Conservation (phyloP, 1,139 yeast species). For the Suhomyces bolitotheri region DNA sequence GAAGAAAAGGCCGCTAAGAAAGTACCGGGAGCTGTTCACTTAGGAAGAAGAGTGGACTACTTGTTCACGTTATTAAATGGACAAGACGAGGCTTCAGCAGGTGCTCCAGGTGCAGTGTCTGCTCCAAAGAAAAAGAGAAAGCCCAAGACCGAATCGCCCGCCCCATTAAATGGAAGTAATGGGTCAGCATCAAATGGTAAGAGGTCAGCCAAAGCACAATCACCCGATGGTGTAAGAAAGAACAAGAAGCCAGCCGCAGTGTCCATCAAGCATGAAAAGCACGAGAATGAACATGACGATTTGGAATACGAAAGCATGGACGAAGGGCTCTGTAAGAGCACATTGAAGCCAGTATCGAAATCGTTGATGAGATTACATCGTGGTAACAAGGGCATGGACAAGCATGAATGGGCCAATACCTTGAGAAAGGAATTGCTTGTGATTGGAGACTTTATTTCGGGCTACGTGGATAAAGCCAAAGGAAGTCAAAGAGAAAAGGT, state of each 20-base stretch:
- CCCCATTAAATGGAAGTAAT: slow-evolving; percentile 11
- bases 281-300: slow-evolving; percentile 27
- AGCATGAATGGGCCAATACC: slow-evolving; percentile 79
- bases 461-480: slow-evolving; percentile 5
- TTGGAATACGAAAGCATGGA: slow-evolving; percentile 82
- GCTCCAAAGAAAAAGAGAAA: slow-evolving; percentile 13
- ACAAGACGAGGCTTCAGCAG: slow-evolving; percentile 34
- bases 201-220: slow-evolving; percentile 18
- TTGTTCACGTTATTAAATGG: slow-evolving; percentile 68
- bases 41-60: slow-evolving; percentile 92
- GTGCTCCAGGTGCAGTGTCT: slow-evolving; percentile 8
- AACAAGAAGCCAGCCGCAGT: slow-evolving; percentile 13
- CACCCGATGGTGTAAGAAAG: slow-evolving; percentile 20
- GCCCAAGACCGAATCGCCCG: slow-evolving; percentile 24
- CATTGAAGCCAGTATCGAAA: slow-evolving; percentile 70
- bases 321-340: slow-evolving; percentile 64
- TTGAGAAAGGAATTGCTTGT: slow-evolving; percentile 70
- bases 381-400: slow-evolving; percentile 80
- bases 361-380: slow-evolving; percentile 74
- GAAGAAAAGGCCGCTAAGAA: slow-evolving; percentile 45
- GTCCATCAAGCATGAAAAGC: too few species aligned
- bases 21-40: slow-evolving; percentile 90
- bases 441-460: slow-evolving; percentile 73
- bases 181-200: slow-evolving; percentile 9
- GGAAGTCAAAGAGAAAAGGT: slow-evolving; percentile 27